These are phyloP conservation scores for Magnolia kwangsiensis DNA, from an alignment of 164 flowering plant genomes.

Conservation along the genomic window DNA sequence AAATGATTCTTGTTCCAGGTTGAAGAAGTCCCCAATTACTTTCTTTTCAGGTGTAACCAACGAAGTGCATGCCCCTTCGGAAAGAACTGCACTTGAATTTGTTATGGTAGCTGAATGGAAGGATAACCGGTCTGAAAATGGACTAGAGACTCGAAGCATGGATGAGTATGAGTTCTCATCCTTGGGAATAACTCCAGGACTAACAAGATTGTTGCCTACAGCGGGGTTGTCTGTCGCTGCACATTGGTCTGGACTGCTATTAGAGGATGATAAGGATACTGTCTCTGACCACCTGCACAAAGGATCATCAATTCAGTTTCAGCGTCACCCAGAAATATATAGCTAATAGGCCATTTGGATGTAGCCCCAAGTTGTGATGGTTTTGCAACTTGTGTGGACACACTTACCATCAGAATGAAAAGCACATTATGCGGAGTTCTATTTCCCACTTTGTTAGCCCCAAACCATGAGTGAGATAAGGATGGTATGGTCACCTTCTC, in stretches of 20 bases:
- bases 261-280: conserved; percentile 17
- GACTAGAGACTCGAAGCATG: conserved; percentile 26
- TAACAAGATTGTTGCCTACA: conserved; percentile 10
- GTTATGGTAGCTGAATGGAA: conserved; percentile 18
- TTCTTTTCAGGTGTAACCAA: conserved; percentile 52
- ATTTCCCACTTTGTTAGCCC: too few species aligned
- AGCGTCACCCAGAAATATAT: not conserved
- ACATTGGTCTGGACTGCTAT: conserved; percentile 35
- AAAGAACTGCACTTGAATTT: conserved; percentile 22
- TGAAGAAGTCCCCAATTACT: conserved; percentile 8
- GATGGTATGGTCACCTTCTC: too few species aligned
- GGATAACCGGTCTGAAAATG: conserved; percentile 33
- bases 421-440: too few species aligned
- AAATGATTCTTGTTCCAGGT: conserved; percentile 49
- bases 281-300: conserved; percentile 41
- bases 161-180: conserved; percentile 39
- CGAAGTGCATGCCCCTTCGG: conserved; percentile 15
- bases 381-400: too few species aligned
- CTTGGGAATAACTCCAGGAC: conserved; percentile 31
- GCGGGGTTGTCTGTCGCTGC: conserved; percentile 54
- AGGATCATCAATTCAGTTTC: not conserved
- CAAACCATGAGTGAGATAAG: too few species aligned
- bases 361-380: too few species aligned
- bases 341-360: not conserved
- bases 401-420: too few species aligned